Evolutionary conservation across 352 stramenopile genomes (phyloP), one percentile per base, ranked within the genome.

Genomic region (Phytophthora cryptogea): DNA sequence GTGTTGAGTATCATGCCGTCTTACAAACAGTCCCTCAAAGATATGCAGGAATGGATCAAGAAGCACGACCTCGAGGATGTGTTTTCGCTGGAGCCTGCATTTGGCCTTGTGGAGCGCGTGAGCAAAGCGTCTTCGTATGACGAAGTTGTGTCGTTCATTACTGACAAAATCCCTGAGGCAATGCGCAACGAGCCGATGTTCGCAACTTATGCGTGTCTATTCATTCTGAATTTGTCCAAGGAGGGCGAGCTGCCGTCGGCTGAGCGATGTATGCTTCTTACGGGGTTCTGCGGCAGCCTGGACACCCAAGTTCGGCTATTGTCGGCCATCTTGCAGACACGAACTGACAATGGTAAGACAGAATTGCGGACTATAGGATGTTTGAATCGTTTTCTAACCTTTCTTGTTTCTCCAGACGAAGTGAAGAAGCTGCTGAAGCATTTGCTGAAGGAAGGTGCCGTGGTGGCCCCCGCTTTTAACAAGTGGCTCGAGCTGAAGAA

Each of bases 401-500:
- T 17, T 27, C 55, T 54, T 61, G 9, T 66, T 46, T 37, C 7
- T 71, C 10, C 47, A 93, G 84, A 81, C 10, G 66, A 87, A 30
- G 59, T 89, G 35, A 92, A 92, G 70, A 65, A 68, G 20, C 50
- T 92, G 49, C 68, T 92, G 26, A 72, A 76, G 49, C 80, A 92
- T 60, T 65, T 94, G 49, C 63, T 86, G 30, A 88, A 90, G 57
- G 79, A 91, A 44, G 68, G 73, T 31, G 74, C 71, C 1, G 53
- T 89, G 54, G 67, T 78, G 35, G 66, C 66, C 2, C 68, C 68
- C 3, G 78, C 83, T 28, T 80, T 90, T 26, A 68, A 30, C 68
- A 88, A 82, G 58, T 94, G 85, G 85, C 72, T 88, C 13, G 81
- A 89, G 46, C 63, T 90, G 40, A 87, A 88, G 69, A 74, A 78